Evolutionary conservation across 1,284 basidiomycete genomes (phyloP).

Genomic region (Moniliella sp.): DNA sequence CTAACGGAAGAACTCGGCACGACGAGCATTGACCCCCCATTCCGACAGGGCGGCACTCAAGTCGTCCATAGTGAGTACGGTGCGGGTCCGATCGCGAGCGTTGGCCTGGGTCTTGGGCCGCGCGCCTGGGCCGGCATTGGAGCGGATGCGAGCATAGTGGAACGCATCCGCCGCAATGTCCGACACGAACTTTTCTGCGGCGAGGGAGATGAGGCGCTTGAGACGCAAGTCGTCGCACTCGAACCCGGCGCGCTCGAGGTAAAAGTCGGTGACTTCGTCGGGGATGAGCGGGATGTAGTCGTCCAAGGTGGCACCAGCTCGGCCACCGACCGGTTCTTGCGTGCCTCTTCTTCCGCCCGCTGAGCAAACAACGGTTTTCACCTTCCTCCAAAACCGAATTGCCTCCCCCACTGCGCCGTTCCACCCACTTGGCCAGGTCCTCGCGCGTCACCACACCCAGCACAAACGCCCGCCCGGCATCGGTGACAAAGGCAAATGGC

Average conservation of each 20-base stretch:
- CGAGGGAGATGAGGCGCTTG: slow-evolving; percentile 76
- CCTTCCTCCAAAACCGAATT: slow-evolving; percentile 1
- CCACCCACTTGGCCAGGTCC: slow-evolving; percentile 20
- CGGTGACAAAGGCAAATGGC: slow-evolving; percentile 27
- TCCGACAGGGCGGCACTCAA: slow-evolving; percentile 71
- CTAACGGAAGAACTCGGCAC: slow-evolving; percentile 30
- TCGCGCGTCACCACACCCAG: slow-evolving; percentile 20
- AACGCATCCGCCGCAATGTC: slow-evolving; percentile 93
- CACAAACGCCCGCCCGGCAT: slow-evolving; percentile 17
- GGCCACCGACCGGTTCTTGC: slow-evolving; percentile 55
- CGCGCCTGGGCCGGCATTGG: slow-evolving; percentile 36
- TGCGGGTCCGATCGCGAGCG: slow-evolving; percentile 55
- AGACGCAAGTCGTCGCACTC: slow-evolving; percentile 9
- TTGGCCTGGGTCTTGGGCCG: slow-evolving; percentile 1
- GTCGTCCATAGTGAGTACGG: slow-evolving; percentile 96
- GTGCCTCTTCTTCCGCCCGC: slow-evolving; percentile 51
- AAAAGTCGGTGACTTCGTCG: slow-evolving; percentile 92
- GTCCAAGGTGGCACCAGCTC: slow-evolving; percentile 84
- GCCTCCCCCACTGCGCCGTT: slow-evolving; percentile 9
- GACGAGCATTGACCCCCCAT: slow-evolving; percentile 45
- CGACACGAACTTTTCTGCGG: slow-evolving; percentile 91
- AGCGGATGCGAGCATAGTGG: slow-evolving; percentile 85
- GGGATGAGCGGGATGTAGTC: slow-evolving; percentile 95
- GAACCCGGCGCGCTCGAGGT: slow-evolving; percentile 35
- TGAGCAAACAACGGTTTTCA: slow-evolving; percentile 24